Conservation (phyloP, 2,329 filamentous ascomycete species). For the Gnomoniopsis sp. region DNA sequence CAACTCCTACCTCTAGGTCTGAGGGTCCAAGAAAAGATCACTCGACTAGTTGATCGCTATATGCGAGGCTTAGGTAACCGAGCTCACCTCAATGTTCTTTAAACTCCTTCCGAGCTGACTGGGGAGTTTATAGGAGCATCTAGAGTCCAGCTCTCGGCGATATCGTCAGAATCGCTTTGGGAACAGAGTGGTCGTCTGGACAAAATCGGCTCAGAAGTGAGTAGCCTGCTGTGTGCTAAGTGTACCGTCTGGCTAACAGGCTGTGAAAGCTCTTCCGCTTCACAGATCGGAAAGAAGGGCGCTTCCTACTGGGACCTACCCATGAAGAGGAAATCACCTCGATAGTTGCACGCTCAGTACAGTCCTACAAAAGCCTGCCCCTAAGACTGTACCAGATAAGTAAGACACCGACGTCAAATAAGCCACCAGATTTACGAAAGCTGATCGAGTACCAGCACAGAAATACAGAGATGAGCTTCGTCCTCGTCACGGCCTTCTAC, state of each 20-base stretch:
- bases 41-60: conserved; percentile 79
- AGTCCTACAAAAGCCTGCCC: conserved; percentile 83
- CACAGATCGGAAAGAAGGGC: conserved; percentile 70
- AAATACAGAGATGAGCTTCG: conserved; percentile 94
- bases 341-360: conserved; percentile 68
- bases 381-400: conserved; percentile 87
- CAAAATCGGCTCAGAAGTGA: conserved; percentile 68
- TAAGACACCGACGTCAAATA: conserved; percentile 34
- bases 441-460: conserved; percentile 50
- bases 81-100: background rate
- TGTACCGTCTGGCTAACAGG: too few relatives aligned
- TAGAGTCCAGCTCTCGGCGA: conserved; percentile 75
- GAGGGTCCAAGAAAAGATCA: conserved; percentile 84
- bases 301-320: conserved; percentile 81
- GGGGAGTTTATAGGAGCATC: conserved; percentile 61
- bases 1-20: conserved; percentile 86
- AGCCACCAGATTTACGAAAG: background rate
- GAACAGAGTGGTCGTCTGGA: conserved; percentile 76
- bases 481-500: conserved; percentile 81
- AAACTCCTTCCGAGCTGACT: background rate
- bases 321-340: conserved; percentile 95
- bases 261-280: conserved; percentile 69
- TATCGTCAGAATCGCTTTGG: conserved; percentile 86
- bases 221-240: too few relatives aligned
- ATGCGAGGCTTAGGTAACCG: conserved; percentile 70